These are phyloP conservation scores for Chalciporus sphaerocephalus DNA, from an alignment of 768 basidiomycete genomes.

Conservation along the genomic window DNA sequence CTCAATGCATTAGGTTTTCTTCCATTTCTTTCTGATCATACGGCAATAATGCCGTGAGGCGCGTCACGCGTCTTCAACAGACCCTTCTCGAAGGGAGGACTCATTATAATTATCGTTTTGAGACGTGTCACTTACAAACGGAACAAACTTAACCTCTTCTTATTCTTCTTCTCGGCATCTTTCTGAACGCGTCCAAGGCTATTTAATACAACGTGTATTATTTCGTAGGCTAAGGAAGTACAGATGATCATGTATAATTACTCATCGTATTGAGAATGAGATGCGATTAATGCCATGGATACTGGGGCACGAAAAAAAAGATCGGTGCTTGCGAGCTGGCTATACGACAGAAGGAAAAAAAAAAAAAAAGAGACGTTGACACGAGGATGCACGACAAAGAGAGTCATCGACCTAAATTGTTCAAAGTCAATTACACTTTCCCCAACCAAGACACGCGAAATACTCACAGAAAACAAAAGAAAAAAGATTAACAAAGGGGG, in stretches of 20 bases:
- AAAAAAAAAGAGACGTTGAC: neutral
- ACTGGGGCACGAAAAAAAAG: conserved; percentile 3
- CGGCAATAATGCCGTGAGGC: neutral
- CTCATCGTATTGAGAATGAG: conserved; percentile 1
- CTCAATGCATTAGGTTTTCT: neutral
- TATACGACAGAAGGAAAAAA: neutral
- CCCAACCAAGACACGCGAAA: neutral
- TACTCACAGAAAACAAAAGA: conserved; percentile 1
- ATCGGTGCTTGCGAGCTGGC: neutral
- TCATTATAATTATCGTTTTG: too few relatives aligned
- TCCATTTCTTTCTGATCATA: neutral
- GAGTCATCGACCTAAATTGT: neutral
- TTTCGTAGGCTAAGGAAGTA: neutral
- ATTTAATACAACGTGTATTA: too few relatives aligned
- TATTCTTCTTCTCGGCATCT: neutral
- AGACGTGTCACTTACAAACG: neutral
- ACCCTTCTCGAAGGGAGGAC: neutral
- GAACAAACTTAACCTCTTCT: too few relatives aligned
- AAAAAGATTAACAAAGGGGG: conserved; percentile 4
- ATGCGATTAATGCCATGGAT: conserved; percentile 17
- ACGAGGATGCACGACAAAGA: neutral
- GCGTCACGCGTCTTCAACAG: neutral
- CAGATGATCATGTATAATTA: neutral
- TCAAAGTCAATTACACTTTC: neutral
- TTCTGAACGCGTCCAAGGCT: too few relatives aligned